Evolutionary conservation across 139 green algal species (phyloP), one percentile per base, ranked within the genome.

Genomic region (Penium margaritaceum): DNA sequence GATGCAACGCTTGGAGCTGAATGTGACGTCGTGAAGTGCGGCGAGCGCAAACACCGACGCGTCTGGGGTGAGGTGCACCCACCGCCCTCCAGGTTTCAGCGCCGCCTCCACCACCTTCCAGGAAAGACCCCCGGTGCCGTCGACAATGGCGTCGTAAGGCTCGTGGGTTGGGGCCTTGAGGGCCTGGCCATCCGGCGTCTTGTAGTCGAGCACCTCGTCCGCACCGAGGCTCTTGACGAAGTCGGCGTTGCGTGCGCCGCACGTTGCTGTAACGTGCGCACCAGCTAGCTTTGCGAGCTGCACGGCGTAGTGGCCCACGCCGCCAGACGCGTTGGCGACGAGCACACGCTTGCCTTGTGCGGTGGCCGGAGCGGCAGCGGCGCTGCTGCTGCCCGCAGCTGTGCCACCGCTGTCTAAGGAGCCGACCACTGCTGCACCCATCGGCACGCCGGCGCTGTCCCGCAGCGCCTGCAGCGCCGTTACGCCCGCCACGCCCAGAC

Each of bases 181-280:
- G 36, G 30, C n/a, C n/a, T 33, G 63, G 19, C 36, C 63, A 5
- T n/a, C 63, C 35, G 32, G 33, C 0, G n/a, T 70, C 63, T 70
- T 70, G 35, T 70, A 70, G 17, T 70, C 63, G 7, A 70, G 3
- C 63, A 55, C 63, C 37, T 70, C 63, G 63, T 70, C 63, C 6
- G 63, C 63, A 24, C 63, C 63, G 0, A 70, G n/a, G 62, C 19
- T 54, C 63, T 46, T 47, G 15, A 46, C 35, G 0, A 57, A 70
- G 63, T 53, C 63, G 37, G 54, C 19, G 63, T 70, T 70, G 36
- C 63, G 63, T 32, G 63, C 37, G n/a, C 63, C 63, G 5, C 27
- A 32, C 21, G 63, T 70, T 17, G 63, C 63, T 15, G 63, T 70
- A 6, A 70, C 63, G 63, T 70, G 63, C 21, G 63, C 63, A 12